These are phyloP conservation scores for Neospora caninum DNA, from an alignment of 169 alveolate species.

Conservation along the genomic window DNA sequence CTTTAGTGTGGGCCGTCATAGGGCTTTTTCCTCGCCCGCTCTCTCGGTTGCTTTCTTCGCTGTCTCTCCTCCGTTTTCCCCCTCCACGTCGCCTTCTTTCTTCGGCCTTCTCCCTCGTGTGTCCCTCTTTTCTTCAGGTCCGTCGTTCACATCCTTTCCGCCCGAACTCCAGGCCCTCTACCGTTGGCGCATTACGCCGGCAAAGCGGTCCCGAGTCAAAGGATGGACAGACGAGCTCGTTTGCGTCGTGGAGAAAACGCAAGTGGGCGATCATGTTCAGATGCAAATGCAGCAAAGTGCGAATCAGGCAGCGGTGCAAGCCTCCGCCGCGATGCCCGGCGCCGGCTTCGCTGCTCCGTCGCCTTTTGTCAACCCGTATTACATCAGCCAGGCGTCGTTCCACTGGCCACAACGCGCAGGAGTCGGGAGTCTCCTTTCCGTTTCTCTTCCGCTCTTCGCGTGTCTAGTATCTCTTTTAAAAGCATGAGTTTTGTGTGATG, in stretches of 20 bases:
- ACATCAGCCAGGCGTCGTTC: not conserved
- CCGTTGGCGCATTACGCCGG: constrained; percentile 14
- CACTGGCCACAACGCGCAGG: too few species aligned
- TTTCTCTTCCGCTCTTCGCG: too few species aligned
- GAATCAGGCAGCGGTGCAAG: not conserved
- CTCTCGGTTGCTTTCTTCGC: not conserved
- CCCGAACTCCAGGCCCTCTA: not conserved
- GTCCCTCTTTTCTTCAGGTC: constrained; percentile 2
- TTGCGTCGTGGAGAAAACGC: not conserved
- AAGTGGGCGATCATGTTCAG: not conserved
- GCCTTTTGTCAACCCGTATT: not conserved
- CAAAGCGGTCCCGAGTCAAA: not conserved
- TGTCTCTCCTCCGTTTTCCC: not conserved
- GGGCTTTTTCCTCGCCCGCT: not conserved
- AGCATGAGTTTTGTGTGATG: too few species aligned
- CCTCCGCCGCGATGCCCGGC: not conserved
- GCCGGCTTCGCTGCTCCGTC: not conserved
- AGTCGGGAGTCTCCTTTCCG: too few species aligned
- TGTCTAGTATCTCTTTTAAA: too few species aligned
- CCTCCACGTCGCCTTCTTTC: not conserved
- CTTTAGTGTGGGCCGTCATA: not conserved
- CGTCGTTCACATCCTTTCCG: not conserved
- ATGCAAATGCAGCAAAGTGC: not conserved
- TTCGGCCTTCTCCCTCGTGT: not conserved
- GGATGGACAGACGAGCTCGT: not conserved